Evolutionary conservation across 1,284 basidiomycete species (phyloP).

Genomic region (Schizophyllum amplum): DNA sequence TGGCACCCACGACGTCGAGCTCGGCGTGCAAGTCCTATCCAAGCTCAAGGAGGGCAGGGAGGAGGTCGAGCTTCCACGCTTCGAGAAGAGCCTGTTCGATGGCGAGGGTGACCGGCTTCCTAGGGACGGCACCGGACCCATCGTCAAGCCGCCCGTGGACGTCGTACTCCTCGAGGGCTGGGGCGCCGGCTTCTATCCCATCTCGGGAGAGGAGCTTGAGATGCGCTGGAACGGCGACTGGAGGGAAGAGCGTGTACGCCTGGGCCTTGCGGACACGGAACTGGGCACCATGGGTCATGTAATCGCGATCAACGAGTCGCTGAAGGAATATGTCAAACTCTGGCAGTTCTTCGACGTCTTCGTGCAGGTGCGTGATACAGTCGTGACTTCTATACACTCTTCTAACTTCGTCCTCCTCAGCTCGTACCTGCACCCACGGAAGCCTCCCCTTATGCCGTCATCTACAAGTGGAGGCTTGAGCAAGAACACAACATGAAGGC

Average conservation of each 20-base stretch:
- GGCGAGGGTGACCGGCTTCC: slow-evolving; percentile 80
- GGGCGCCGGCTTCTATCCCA: slow-evolving; percentile 71
- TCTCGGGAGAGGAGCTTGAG: slow-evolving; percentile 38
- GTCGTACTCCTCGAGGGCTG: slow-evolving; percentile 87
- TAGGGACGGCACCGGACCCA: slow-evolving; percentile 27
- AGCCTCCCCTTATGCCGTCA: slow-evolving; percentile 37
- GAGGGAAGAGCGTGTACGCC: slow-evolving; percentile 26
- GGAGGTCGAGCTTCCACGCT: slow-evolving; percentile 61
- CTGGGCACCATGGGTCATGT: slow-evolving; percentile 42
- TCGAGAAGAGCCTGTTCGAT: slow-evolving; percentile 76
- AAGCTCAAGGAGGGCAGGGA: slow-evolving; percentile 41
- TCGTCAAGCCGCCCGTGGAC: slow-evolving; percentile 53
- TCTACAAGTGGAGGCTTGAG: slow-evolving; percentile 77
- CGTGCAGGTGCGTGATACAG: slow-evolving; percentile 46
- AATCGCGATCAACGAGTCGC: slow-evolving; percentile 48
- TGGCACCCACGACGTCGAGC: slow-evolving; percentile 75
- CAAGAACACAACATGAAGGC: slow-evolving; percentile 87
- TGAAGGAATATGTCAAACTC: slow-evolving; percentile 52
- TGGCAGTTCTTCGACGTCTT: slow-evolving; percentile 66
- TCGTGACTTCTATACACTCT: neutral
- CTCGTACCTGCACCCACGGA: slow-evolving; percentile 37
- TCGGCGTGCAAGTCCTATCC: slow-evolving; percentile 49
- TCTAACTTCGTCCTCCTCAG: slow-evolving; percentile 24
- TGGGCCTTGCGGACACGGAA: slow-evolving; percentile 33
- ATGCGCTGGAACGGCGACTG: slow-evolving; percentile 31